These are phyloP conservation scores for Yarrowia keelungensis DNA, from an alignment of 805 yeast species.

Conservation along the genomic window DNA sequence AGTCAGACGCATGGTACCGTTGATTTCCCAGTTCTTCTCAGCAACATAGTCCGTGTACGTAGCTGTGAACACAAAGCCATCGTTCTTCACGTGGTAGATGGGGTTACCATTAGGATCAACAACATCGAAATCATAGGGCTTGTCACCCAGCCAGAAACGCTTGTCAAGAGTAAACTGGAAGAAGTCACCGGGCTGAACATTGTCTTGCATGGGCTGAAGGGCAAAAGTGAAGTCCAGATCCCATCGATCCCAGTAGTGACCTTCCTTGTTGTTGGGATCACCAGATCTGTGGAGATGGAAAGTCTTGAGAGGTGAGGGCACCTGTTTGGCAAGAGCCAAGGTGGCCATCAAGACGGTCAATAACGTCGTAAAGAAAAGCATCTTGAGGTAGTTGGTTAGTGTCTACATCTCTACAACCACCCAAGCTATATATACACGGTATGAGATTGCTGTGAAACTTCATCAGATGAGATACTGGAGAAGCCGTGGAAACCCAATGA, in stretches of 20 bases:
- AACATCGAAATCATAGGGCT: conserved; percentile 32
- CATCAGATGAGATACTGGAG: background rate
- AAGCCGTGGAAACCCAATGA: background rate
- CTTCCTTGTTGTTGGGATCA: conserved; percentile 9
- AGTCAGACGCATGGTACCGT: conserved; percentile 8
- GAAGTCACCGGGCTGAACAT: conserved; percentile 30
- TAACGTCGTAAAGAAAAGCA: conserved; percentile 4
- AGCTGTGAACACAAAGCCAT: conserved; percentile 2
- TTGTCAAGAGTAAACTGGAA: conserved; percentile 25
- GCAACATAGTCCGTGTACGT: conserved; percentile 16
- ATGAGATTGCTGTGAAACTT: conserved; percentile 2
- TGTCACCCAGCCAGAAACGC: conserved; percentile 14
- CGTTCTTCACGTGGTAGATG: conserved; percentile 24
- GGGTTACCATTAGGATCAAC: conserved; percentile 8
- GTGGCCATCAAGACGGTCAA: conserved; percentile 21
- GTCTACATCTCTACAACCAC: background rate
- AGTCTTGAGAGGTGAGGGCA: conserved; percentile 26
- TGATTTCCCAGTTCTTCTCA: conserved; percentile 23
- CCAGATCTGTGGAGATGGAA: conserved; percentile 6
- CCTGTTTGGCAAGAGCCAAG: conserved; percentile 29
- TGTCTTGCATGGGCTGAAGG: conserved; percentile 9
- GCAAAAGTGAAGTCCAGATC: conserved; percentile 10
- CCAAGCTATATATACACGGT: background rate
- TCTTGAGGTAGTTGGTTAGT: background rate
- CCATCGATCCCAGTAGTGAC: conserved; percentile 23